Evolutionary conservation across 2,329 filamentous ascomycete species (phyloP), one percentile per base, ranked within the genome.

Genomic region (Aspergillus pseudoterreus): DNA sequence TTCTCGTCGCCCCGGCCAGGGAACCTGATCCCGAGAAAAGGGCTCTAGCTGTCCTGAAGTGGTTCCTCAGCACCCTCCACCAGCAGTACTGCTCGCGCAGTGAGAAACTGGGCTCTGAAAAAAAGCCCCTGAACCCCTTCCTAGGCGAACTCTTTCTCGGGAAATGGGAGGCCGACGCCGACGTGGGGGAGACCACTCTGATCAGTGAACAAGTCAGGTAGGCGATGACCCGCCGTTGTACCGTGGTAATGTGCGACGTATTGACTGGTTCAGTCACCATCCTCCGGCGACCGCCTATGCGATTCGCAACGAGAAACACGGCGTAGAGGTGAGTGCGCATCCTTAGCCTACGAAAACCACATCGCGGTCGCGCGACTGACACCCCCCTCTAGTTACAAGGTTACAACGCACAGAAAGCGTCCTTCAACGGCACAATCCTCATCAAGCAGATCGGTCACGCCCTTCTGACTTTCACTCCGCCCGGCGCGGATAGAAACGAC

Each of bases 41-140:
- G 55, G 86, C 90, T 17, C 75, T 95, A 59, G 78, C 92, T 32
- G 92, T 97, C n/a, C 77, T 96, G 63, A 95, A 92, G 73, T 97
- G 92, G 92, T 97, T 96, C 75, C 75, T 97, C 50, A 92, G 85
- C 65, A 96, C 92, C 3, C 79, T 97, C 47, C 95, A 94, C 76
- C 90, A 95, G 72, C 90, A 95, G 48, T 87, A 87, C 68, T 82
- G 80, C 61, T 84, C 78, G 61, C 77, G 83, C 53, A 95, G 89
- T 67, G 92, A 96, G 69, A 85, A 85, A 69, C 73, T 85, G 57
- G 91, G 90, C 45, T 94, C 90, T 66, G 92, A 96, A 79, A 97
- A 97, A 84, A 99, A 97, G 78, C 92, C 92, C 2, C 76, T 99
- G 53, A 97, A 99, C 68, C 94, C 94, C 0, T 97, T 99, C 75